A percentile compares a stretch with the other conserved stretches of the same genome.
Conservation (phyloP, 306 rosid species). For the Nissolia schottii region DNA sequence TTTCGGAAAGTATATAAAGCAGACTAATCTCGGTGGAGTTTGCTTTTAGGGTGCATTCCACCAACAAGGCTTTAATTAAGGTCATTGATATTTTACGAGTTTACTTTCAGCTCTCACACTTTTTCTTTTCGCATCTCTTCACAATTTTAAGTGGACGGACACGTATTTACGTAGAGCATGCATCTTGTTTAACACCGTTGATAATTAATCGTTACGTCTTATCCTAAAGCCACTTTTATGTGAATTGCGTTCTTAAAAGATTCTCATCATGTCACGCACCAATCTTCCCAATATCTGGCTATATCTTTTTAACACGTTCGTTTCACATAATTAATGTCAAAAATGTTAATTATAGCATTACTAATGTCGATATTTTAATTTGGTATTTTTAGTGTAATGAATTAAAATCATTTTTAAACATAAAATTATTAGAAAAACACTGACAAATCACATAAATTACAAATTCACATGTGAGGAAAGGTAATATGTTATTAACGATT, state of each 20-base stretch:
- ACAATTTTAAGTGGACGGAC: not conserved
- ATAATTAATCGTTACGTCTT: slow-evolving; percentile 7
- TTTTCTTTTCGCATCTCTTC: not conserved
- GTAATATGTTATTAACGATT: no score
- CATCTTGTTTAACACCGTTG: not conserved
- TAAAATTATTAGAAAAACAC: no score
- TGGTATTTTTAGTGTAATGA: no score
- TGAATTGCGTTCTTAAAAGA: not conserved
- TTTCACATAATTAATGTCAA: not conserved
- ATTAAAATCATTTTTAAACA: no score
- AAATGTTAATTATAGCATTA: not conserved
- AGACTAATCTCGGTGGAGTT: no score
- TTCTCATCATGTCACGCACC: not conserved
- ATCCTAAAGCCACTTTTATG: not conserved
- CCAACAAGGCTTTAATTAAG: no score
- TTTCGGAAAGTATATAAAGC: no score
- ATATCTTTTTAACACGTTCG: not conserved
- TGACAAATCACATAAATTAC: no score
- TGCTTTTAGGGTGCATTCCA: no score
- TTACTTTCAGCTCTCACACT: not conserved
- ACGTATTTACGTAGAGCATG: not conserved
- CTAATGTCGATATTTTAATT: no score
- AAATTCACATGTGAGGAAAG: no score
- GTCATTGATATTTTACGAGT: no score
- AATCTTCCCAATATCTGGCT: not conserved